These are phyloP conservation scores for Syzygium oleosum DNA, from an alignment of 345 rosid species.

Conservation along the genomic window DNA sequence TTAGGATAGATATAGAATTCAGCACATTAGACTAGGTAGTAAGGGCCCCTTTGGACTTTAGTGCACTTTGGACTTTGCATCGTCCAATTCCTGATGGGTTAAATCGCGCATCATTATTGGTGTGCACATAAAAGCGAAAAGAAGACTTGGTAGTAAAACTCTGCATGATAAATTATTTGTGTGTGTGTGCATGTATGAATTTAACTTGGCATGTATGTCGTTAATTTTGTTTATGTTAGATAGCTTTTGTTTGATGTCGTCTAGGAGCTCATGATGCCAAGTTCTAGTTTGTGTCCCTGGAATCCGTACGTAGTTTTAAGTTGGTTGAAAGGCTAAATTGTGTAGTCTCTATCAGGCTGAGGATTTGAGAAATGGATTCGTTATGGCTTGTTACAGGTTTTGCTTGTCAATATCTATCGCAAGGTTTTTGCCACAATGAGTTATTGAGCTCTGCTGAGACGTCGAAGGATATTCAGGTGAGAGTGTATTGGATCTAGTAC, in stretches of 20 bases:
- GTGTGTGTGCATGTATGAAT: background rate
- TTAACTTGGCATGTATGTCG: background rate
- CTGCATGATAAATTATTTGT: background rate
- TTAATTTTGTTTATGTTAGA: background rate
- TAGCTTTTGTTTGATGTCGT: background rate
- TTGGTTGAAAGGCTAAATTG: background rate
- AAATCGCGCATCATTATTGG: background rate
- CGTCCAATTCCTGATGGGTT: background rate
- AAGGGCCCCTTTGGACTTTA: background rate
- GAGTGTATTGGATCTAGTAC: background rate
- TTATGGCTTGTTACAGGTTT: background rate
- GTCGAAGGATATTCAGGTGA: background rate
- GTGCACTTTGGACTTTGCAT: background rate
- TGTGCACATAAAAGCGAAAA: background rate
- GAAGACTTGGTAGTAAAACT: background rate
- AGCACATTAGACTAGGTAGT: background rate
- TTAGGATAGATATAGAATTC: background rate
- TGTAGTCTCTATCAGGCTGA: background rate
- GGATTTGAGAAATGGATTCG: background rate
- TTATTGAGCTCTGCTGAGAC: background rate
- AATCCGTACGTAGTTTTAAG: background rate
- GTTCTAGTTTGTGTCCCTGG: background rate
- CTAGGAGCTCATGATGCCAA: background rate
- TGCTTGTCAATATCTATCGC: background rate
- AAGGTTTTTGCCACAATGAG: background rate